These are phyloP conservation scores for Halophytophthora batemanensis DNA, from an alignment of 352 stramenopile genomes.

Conservation along the genomic window DNA sequence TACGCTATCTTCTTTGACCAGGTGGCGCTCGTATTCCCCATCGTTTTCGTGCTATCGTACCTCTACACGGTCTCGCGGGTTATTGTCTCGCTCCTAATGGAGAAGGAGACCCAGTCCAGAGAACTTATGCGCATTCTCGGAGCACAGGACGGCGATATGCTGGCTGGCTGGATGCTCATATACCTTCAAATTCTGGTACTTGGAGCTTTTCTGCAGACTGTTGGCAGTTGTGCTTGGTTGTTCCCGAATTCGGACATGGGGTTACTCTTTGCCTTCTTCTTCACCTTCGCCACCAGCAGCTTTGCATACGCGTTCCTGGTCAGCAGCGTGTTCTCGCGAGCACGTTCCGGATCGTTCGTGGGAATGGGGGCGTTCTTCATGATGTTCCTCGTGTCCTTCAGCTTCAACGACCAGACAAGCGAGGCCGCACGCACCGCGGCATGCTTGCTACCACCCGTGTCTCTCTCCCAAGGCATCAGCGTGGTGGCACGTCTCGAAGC, in stretches of 20 bases:
- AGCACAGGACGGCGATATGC: constrained; percentile 51
- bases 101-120: constrained; percentile 90
- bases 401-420: constrained; percentile 57
- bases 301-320: constrained; percentile 79
- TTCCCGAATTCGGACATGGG: constrained; percentile 43
- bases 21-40: constrained; percentile 67
- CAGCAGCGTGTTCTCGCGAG: constrained; percentile 57
- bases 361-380: constrained; percentile 78
- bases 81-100: constrained; percentile 86
- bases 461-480: constrained; percentile 64
- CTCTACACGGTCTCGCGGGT: constrained; percentile 90
- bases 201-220: constrained; percentile 43
- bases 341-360: constrained; percentile 55
- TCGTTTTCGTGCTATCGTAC: constrained; percentile 92
- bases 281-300: constrained; percentile 70
- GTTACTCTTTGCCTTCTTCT: constrained; percentile 68
- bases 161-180: constrained; percentile 70
- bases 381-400: constrained; percentile 75
- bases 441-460: constrained; percentile 67
- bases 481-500: constrained; percentile 65
- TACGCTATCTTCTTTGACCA: constrained; percentile 80
- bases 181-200: constrained; percentile 64
- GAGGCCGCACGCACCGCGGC: constrained; percentile 26
- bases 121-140: constrained; percentile 93
- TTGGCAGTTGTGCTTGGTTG: constrained; percentile 28